Conservation (phyloP, 805 yeast species). For the Sugiyamaella lignohabitans region DNA sequence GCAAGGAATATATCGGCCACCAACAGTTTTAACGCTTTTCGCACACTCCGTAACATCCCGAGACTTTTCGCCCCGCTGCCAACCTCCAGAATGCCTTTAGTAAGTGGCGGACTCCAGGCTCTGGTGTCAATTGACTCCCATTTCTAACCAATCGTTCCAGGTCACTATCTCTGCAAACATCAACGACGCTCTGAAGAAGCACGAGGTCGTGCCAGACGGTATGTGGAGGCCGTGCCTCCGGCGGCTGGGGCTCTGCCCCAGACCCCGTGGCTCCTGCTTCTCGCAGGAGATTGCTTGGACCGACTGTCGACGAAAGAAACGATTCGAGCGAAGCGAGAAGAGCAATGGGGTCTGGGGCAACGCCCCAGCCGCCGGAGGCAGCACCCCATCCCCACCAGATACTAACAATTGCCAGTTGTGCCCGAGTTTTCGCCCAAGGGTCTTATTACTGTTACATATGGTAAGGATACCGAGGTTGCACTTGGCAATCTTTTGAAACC, state of each 20-base stretch:
- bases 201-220: slow-evolving; percentile 42
- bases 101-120: neutral
- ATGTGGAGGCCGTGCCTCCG: slow-evolving; percentile 4
- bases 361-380: neutral
- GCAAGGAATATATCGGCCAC: neutral
- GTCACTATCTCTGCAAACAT: slow-evolving; percentile 29
- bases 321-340: too few relatives aligned
- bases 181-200: slow-evolving; percentile 36
- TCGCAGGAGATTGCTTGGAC: too few relatives aligned
- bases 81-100: slow-evolving; percentile 10
- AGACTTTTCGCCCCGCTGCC: neutral
- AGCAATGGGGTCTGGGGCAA: neutral
- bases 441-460: slow-evolving; percentile 57
- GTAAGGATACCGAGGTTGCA: slow-evolving; percentile 54
- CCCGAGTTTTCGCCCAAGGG: slow-evolving; percentile 28
- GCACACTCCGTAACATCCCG: neutral
- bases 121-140: neutral
- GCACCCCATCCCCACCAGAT: neutral
- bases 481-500: slow-evolving; percentile 69
- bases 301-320: neutral
- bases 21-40: neutral
- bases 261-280: too few relatives aligned
- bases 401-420: slow-evolving; percentile 19
- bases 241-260: neutral
- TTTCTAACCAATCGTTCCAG: neutral